Base-by-base conservation (phyloP, 345 rosid species). In the Bruguiera gymnorhiza region DNA sequence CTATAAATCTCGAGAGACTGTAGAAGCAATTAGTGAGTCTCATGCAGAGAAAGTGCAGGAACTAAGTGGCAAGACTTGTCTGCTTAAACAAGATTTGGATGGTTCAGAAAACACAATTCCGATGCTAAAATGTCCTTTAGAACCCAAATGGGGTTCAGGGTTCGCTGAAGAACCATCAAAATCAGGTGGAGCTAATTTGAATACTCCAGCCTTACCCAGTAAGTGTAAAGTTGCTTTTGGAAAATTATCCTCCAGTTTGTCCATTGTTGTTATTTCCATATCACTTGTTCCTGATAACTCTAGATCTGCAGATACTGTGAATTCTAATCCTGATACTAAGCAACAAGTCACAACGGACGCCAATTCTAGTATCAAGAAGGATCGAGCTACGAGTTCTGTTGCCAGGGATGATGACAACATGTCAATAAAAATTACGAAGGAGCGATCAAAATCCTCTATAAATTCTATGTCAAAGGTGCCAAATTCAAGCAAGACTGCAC, bases 401-500 rank as follows among this genome's bases (percentile, higher is more conserved):
- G 81, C 71, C 43, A 75, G 68, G 72, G 86, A 81, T 72, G 84
- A 75, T 62, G 86, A 88, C 36, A 83, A 82, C 24, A 21, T 70
- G 19, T 74, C 83, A 43, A 74, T 73, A 65, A 88, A 82, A 86
- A 27, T 75, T 51, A 60, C 52, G 60, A 88, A 84, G 75, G 88
- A 87, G 67, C 84, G 71, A 51, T 48, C 76, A 34, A 83, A 77
- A 71, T 74, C 82, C 52, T 76, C 85, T 51, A 50, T 77, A 55
- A 72, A 67, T 73, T 78, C 82, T 77, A 54, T 81, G 67, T 72
- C 80, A 13, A 90, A 83, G 81, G 69, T 54, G 1, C 65, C 79
- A 23, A 86, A 82, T 63, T 80, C 86, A 8, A 82, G 81, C 84
- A 88, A 90, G 79, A 72, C 67, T 66, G 82, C 86, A 52, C 85